Evolutionary conservation across 73 alveolate species (phyloP), one percentile per base, ranked within the genome.

Genomic region (Stentor coeruleus): DNA sequence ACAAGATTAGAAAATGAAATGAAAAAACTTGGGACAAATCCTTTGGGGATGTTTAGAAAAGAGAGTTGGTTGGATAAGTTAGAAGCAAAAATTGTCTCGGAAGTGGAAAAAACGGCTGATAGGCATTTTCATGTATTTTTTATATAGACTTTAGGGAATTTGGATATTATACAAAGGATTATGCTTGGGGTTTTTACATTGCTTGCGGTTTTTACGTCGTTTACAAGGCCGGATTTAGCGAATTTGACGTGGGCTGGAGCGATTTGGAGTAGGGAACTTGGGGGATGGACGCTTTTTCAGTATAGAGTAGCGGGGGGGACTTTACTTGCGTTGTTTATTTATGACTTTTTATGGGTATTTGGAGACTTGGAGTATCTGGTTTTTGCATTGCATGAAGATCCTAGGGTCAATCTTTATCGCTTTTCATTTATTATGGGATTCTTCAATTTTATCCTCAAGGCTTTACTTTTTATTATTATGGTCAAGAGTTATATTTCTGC

Each of bases 381-480:
- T 57, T 57, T 57, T 57, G 73, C 15, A 57, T n/a, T 57, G 73
- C 73, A 57, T 57, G 28, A 31, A 20, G 73, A 57, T 57, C 73
- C 73, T 57, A 31, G 35, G 28, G 28, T 57, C 15, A 57, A 57
- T 57, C 35, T 31, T n/a, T 20, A 57, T 1, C 73, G 73, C 35
- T 57, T 57, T 57, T 57, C 73, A 20, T 57, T 57, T 57, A 31
- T 57, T n/a, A 57, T 57, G 73, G 73, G 73, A 20, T 57, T 57
- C 73, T 57, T 57, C 28, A 31, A 57, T 57, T 57, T 57, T 2
- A 31, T 57, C 35, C 73, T 57, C 35, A 57, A 57, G 28, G 73
- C 28, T 57, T 57, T 57, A 31, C 73, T 57, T n/a, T 57, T 57
- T 57, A n/a, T 31, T 57, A 31, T 57, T 20, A 57, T 57, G 15